Evolutionary conservation across 2,329 filamentous ascomycete genomes (phyloP), one percentile per base, ranked within the genome.

Genomic region (Ophiostoma novo-ulmi): DNA sequence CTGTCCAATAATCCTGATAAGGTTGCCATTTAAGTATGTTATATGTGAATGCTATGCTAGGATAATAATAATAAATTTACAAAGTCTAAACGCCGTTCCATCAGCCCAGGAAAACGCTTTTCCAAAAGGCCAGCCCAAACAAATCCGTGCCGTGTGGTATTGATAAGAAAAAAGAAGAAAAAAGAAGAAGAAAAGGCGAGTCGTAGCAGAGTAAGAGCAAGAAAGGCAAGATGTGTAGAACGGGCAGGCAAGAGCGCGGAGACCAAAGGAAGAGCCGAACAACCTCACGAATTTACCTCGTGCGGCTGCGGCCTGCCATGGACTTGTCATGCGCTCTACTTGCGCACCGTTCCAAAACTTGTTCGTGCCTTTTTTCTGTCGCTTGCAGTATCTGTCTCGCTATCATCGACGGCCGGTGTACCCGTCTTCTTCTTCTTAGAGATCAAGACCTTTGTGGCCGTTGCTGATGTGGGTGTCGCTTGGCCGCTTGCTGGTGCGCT

Each of bases 291-390:
- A 48, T 48, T 17, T 17, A 6, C 17, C 44, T 20, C 44, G 44
- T 48, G 17, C 44, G n/a, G 44, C 44, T 20, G n/a, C 17, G 44
- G 17, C 6, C 5, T 5, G 44, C 44, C 44, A 48, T 48, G 17
- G 44, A 48, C 44, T 6, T 48, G 6, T 5, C 44, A 8, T 11
- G n/a, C n/a, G 52, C n/a, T 20, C 44, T 69, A 75, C 76, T 85
- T 87, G 70, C 85, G 81, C 39, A 81, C 80, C 0, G 84, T 83
- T 20, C 85, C 85, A 76, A 88, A 88, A 75, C 85, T 85, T 2
- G 85, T 87, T 73, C 86, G 80, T 70, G 86, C 84, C 78, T 88
- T 84, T 76, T 84, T 88, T 67, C 80, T 77, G 71, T 85, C 83
- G 67, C 79, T 78, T 20, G 81, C 80, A 14, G 81, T 80, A 70